Base-by-base conservation (phyloP, 768 basidiomycete genomes). In the Lactifluus echinatus region DNA sequence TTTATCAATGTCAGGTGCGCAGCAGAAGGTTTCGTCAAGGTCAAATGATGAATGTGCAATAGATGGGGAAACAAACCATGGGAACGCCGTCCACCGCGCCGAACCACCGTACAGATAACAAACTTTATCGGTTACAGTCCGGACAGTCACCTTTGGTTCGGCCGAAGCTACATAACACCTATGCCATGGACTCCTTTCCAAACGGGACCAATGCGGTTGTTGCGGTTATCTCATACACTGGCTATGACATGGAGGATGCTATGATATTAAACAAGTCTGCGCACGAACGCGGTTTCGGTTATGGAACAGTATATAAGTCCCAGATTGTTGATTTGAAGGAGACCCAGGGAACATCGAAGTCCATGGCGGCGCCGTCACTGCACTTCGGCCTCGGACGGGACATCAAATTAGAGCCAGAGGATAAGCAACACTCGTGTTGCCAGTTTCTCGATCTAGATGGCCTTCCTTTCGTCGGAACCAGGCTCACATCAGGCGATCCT, bases 51-150 rank as follows among this genome's bases (percentile, higher is more conserved):
- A 28, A 21, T 44, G 8, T 26, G 37, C 17, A 19, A 40, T 15
- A 98, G 87, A 99, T 99, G 96, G 93, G 94, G 70, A 99, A 99
- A 76, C 96, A 99, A 82, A 89, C 91, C 2, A 99, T 99, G 96
- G 96, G 96, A 26, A 98, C 96, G 19, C 95, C 96, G 2, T 85
- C 93, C 31, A 97, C 94, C 2, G 88, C 93, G 5, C 70, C 98
- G 39, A 80, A 81, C 65, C 91, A 93, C 66, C 81, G 96, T 57
- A 98, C 96, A 10, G 96, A 99, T 73, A 98, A 98, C 76, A 99
- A 98, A 72, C 82, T 98, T 44, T 98, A 98, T 71, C 85, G 93
- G 21, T 79, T 99, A 3, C 95, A 98, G 74, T 87, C 87, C 4
- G 93, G 93, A 3, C 96, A 99, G 70, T 93, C 84, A 28, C 96